Evolutionary conservation across 1,284 basidiomycete species (phyloP).

Genomic region (Sporisorium exsertum): DNA sequence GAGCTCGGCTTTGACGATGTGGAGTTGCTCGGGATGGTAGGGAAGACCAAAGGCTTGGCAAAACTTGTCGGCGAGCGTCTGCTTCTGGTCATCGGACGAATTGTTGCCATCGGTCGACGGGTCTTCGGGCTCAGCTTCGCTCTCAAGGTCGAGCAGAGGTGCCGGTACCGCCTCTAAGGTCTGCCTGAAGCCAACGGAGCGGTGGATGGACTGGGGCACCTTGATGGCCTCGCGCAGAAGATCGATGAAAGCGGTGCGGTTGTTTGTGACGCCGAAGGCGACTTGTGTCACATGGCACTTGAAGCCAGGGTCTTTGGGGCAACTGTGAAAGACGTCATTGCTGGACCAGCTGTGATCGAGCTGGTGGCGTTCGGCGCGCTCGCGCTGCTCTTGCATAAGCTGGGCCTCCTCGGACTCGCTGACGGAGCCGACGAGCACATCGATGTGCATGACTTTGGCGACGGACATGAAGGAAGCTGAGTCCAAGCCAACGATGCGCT

Average conservation of each 20-base stretch:
- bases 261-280: slow-evolving; percentile 34
- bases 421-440: slow-evolving; percentile 35
- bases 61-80: slow-evolving; percentile 33
- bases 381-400: slow-evolving; percentile 2
- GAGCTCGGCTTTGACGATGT: slow-evolving; percentile 52
- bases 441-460: slow-evolving; percentile 44
- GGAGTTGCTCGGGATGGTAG: slow-evolving; percentile 35
- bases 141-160: slow-evolving; percentile 39
- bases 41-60: slow-evolving; percentile 49
- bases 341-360: slow-evolving; percentile 35
- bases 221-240: slow-evolving; percentile 31
- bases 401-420: slow-evolving; percentile 12
- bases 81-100: slow-evolving; percentile 16
- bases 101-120: slow-evolving; percentile 5
- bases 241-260: slow-evolving; percentile 33
- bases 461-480: slow-evolving; percentile 42
- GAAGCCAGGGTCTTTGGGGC: slow-evolving; percentile 43
- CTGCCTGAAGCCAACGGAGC: slow-evolving; percentile 13
- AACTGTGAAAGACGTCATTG: slow-evolving; percentile 18
- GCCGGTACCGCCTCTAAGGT: slow-evolving; percentile 17
- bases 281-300: slow-evolving; percentile 41
- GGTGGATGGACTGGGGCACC: neutral
- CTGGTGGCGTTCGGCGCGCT: slow-evolving; percentile 19
- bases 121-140: slow-evolving; percentile 18
- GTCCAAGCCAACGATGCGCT: slow-evolving; percentile 48